phyloP scores from a whole-genome alignment of 345 rosid genomes.

The Salix koriyanagi region DNA sequence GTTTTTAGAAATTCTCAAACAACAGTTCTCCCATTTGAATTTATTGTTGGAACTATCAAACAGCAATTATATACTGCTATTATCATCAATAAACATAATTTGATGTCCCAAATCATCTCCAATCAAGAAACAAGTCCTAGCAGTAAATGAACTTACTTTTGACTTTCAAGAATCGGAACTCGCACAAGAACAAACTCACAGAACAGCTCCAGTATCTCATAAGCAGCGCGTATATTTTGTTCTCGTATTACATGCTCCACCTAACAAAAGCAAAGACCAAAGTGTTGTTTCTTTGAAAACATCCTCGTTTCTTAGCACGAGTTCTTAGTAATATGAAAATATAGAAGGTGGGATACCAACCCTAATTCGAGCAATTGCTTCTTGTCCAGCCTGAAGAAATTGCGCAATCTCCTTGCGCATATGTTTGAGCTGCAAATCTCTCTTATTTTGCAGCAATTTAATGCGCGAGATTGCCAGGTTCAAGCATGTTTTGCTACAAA shows the following conservation, averaged over 20 bases:
- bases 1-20: background rate
- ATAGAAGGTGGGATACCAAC: conserved; percentile 26
- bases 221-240: conserved; percentile 75
- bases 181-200: conserved; percentile 91
- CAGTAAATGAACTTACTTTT: conserved; percentile 47
- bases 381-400: conserved; percentile 88
- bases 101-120: background rate
- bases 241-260: conserved; percentile 95
- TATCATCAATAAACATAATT: background rate
- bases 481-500: conserved; percentile 78
- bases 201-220: conserved; percentile 81
- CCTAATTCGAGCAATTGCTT: conserved; percentile 90
- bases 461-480: conserved; percentile 72
- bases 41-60: background rate
- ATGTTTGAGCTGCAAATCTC: conserved; percentile 80
- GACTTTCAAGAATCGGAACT: conserved; percentile 72
- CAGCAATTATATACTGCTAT: background rate
- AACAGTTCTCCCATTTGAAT: background rate
- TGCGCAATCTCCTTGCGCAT: conserved; percentile 96
- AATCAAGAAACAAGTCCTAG: background rate
- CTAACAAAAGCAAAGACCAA: conserved; percentile 30
- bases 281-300: background rate
- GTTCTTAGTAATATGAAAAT: background rate
- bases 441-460: conserved; percentile 82
- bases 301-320: background rate